Base-by-base conservation (phyloP, 345 rosid species). In the Raphanus sativus region DNA sequence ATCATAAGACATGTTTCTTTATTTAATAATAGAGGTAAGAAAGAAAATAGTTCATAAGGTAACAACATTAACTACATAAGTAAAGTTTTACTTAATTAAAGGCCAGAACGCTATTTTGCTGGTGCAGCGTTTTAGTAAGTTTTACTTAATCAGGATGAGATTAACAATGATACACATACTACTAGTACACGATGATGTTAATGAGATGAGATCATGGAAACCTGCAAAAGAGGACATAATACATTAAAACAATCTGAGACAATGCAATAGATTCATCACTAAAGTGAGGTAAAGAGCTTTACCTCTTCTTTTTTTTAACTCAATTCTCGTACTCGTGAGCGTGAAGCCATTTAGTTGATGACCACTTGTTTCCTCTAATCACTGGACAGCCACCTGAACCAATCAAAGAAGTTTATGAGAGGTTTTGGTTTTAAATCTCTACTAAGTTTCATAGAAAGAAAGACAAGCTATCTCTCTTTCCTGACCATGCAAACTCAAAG, bases 301-400 rank as follows among this genome's bases (percentile, higher is more conserved):
- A 77, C 72, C 62, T 71, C 13, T 12, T 36, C 10, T 71, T n/a
- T 40, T 3, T 28, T 3, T 28, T 11, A 8, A 24, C 66, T 86
- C 70, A 90, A 73, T 50, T 78, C 69, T 74, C 74, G 78, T 87
- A 90, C 83, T 94, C 92, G 17, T 83, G 86, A 67, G 88, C 86
- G 12, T 89, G 95, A 67, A 94, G 72, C 98, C 98, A 94, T 76
- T 94, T 94, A 33, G 98, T 94, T 17, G 97, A 87, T 69, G 98
- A 92, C 98, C 97, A 94, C 75, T 94, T 91, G 81, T 87, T 89
- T 75, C 97, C 98, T 81, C 69, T 86, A 69, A 94, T 90, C 82
- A 94, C 95, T 45, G 95, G 87, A 77, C 97, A 94, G 69, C 98
- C 96, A 77, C 97, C 98, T 93, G 83, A 60, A 56, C 28, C 40